Evolutionary conservation across 495 filamentous ascomycete species (phyloP), one percentile per base, ranked within the genome.

Genomic region (Tuber magnatum): DNA sequence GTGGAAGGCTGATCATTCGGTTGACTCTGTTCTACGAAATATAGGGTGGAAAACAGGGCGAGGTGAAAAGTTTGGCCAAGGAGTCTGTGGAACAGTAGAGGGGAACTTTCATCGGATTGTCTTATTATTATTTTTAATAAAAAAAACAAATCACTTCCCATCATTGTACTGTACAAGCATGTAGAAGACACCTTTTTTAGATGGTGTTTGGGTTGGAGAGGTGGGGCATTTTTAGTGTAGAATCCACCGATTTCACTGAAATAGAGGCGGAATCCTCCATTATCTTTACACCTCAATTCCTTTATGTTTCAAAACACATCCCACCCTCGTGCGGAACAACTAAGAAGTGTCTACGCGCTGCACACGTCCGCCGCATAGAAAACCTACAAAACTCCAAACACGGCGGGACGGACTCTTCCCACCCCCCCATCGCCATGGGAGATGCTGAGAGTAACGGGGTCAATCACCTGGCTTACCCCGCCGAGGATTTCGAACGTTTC

Each of bases 41-140:
- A 99, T 83, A 99, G 95, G 92, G 92, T 86, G 96, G 95, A 87
- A 98, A 97, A 89, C 94, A 97, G 87, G 91, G 94, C 85, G 94
- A 97, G 39, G 84, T 87, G 83, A 92, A 91, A 87, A 89, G 86
- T 82, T 84, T 97, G 73, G 90, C 88, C 75, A 85, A 89, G 43
- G 93, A 90, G 84, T 94, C 56, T 65, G 28, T 95, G 84, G 87
- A 41, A 39, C 22, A 79, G 73, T 79, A 73, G 70, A 78, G 46
- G 51, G 43, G 41, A 38, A 20, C n/a, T 65, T 65, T 65, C 14
- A 65, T 35, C 56, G 56, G 56, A 61, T 65, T 35, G 9, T 6
- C 20, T 24, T 18, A n/a, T n/a, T n/a, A n/a, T 51, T n/a, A 9
- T 70, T 75, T 48, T 22, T 56, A 24, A n/a, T 24, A 28, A n/a